These are phyloP conservation scores for Tuber indicum DNA, from an alignment of 495 filamentous ascomycete genomes.

Conservation along the genomic window DNA sequence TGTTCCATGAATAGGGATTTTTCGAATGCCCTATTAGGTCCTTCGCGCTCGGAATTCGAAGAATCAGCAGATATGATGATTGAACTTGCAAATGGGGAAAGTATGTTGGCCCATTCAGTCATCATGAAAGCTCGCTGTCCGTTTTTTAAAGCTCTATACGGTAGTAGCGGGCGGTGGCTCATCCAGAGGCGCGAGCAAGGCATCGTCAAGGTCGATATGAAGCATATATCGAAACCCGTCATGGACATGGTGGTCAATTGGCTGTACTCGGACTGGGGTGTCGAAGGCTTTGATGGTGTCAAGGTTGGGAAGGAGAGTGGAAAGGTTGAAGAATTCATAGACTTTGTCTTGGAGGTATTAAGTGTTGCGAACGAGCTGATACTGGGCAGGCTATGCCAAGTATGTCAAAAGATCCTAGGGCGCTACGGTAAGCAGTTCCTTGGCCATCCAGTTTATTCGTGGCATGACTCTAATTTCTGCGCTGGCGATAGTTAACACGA, in stretches of 20 bases:
- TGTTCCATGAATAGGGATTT: conserved; percentile 54
- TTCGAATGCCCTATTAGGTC: conserved; percentile 54
- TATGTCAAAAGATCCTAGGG: conserved; percentile 84
- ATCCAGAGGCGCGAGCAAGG: conserved; percentile 57
- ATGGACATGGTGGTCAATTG: conserved; percentile 76
- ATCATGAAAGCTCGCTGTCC: conserved; percentile 79
- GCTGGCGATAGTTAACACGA: conserved; percentile 57
- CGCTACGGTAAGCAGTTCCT: conserved; percentile 57
- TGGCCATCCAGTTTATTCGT: neutral
- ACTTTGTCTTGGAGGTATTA: conserved; percentile 87
- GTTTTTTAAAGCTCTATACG: conserved; percentile 85
- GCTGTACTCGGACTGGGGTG: conserved; percentile 76
- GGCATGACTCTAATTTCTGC: conserved; percentile 19
- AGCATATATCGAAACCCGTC: conserved; percentile 62
- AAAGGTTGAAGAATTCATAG: conserved; percentile 73
- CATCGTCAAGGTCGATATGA: conserved; percentile 67
- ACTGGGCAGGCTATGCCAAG: conserved; percentile 81
- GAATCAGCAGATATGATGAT: conserved; percentile 68
- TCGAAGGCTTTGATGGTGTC: conserved; percentile 73
- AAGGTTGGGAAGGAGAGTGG: conserved; percentile 59
- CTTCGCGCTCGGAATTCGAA: conserved; percentile 52
- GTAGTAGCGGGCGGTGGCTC: conserved; percentile 82
- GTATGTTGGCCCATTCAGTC: conserved; percentile 64
- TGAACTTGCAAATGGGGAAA: conserved; percentile 62
- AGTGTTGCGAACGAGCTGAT: conserved; percentile 87